These are phyloP conservation scores for Malus hybrid DNA, from an alignment of 331 rosid genomes.

Conservation along the genomic window DNA sequence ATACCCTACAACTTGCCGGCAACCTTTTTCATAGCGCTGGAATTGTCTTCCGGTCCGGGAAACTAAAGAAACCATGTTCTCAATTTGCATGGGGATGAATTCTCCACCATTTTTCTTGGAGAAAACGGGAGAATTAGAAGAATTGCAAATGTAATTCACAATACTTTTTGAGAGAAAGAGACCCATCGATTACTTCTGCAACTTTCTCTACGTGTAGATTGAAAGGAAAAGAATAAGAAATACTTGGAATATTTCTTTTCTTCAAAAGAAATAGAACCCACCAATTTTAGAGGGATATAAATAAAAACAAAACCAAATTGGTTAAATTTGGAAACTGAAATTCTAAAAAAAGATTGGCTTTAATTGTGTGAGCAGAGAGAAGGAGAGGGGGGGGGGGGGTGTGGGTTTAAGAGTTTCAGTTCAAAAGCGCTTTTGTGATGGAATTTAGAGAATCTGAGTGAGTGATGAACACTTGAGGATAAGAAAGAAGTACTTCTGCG, in stretches of 20 bases:
- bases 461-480: not conserved
- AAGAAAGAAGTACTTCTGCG: not conserved
- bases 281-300: not conserved
- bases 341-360: not conserved
- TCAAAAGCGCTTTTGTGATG: not conserved
- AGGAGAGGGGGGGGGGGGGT: fast-evolving
- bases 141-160: slow-evolving; percentile 21
- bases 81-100: slow-evolving; percentile 35
- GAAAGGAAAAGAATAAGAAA: not conserved
- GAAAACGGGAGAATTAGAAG: slow-evolving; percentile 19
- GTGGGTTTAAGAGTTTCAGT: not conserved
- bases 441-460: not conserved
- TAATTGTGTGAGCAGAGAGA: not conserved
- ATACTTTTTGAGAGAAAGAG: slow-evolving; percentile 42
- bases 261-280: not conserved
- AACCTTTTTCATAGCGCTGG: slow-evolving; percentile 67
- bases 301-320: too few relatives aligned
- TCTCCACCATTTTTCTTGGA: slow-evolving; percentile 23
- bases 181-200: slow-evolving; percentile 43
- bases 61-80: slow-evolving; percentile 42
- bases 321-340: not conserved
- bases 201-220: not conserved
- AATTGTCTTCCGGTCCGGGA: slow-evolving; percentile 72
- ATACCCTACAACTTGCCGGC: slow-evolving; percentile 89
- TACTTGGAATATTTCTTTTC: not conserved